These are phyloP conservation scores for Aureobasidium pullulans DNA, from an alignment of 2,329 filamentous ascomycete genomes.

Conservation along the genomic window DNA sequence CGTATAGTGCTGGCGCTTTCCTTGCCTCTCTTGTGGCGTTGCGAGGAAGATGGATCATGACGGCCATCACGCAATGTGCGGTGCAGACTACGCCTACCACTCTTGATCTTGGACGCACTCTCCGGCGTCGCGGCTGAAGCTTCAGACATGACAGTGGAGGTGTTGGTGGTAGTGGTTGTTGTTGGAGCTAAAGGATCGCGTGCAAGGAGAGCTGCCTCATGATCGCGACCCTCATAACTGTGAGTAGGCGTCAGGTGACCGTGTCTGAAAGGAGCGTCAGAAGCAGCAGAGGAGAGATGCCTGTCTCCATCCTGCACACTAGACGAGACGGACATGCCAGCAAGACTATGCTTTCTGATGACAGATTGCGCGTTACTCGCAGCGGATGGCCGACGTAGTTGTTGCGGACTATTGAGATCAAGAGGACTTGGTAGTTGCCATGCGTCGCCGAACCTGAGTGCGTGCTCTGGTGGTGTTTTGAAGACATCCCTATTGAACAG, in stretches of 20 bases:
- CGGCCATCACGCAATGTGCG: conserved; percentile 69
- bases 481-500: conserved; percentile 31
- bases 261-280: conserved; percentile 17
- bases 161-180: conserved; percentile 9
- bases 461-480: conserved; percentile 39
- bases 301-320: conserved; percentile 21
- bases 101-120: conserved; percentile 32
- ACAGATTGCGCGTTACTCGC: conserved; percentile 19
- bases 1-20: conserved; percentile 57
- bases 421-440: conserved; percentile 28
- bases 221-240: conserved; percentile 20
- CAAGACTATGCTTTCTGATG: conserved; percentile 7
- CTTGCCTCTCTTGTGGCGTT: conserved; percentile 68
- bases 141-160: background rate
- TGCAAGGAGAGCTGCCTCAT: conserved; percentile 9
- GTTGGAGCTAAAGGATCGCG: conserved; percentile 7
- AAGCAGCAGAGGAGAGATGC: conserved; percentile 18
- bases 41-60: conserved; percentile 35
- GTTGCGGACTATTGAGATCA: conserved; percentile 22
- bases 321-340: conserved; percentile 15
- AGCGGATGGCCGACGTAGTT: conserved; percentile 30
- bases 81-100: conserved; percentile 78
- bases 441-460: conserved; percentile 19
- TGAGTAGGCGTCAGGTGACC: conserved; percentile 17
- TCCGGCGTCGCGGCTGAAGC: conserved; percentile 18